Conservation (phyloP, 345 rosid genomes). For the Pistacia vera region DNA sequence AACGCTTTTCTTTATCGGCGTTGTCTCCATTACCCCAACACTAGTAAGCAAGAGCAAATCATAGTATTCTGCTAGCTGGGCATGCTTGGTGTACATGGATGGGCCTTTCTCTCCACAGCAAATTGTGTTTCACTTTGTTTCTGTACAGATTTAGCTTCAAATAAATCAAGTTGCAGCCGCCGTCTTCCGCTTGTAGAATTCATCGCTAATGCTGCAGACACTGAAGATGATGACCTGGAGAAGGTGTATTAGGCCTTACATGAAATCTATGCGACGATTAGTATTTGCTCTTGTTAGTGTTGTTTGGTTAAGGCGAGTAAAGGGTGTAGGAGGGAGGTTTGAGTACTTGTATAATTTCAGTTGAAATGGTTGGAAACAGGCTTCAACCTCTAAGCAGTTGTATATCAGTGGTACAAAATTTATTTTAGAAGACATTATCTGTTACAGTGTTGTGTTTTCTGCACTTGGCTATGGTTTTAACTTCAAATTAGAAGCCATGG, state of each 20-base stretch:
- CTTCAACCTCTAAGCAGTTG: neutral
- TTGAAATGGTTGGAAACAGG: neutral
- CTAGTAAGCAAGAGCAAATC: conserved; percentile 57
- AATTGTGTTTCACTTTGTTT: conserved; percentile 1
- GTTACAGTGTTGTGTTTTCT: neutral
- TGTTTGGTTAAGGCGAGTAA: neutral
- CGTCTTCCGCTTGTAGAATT: conserved; percentile 2
- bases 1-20: conserved; percentile 73
- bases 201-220: conserved; percentile 10
- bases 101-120: conserved; percentile 11
- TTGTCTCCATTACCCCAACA: conserved; percentile 75
- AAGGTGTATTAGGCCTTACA: conserved; percentile 17
- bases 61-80: conserved; percentile 14
- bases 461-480: neutral
- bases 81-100: conserved; percentile 21
- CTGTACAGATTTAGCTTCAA: conserved; percentile 35
- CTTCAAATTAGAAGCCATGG: neutral
- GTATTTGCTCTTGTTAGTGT: conserved; percentile 5
- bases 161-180: conserved; percentile 23
- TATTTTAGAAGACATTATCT: neutral
- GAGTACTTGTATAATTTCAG: neutral
- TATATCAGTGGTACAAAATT: neutral
- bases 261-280: conserved; percentile 7
- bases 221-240: conserved; percentile 16
- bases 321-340: neutral